Conservation (phyloP, 805 yeast species). For the Zygosaccharomyces kombuchaensis region DNA sequence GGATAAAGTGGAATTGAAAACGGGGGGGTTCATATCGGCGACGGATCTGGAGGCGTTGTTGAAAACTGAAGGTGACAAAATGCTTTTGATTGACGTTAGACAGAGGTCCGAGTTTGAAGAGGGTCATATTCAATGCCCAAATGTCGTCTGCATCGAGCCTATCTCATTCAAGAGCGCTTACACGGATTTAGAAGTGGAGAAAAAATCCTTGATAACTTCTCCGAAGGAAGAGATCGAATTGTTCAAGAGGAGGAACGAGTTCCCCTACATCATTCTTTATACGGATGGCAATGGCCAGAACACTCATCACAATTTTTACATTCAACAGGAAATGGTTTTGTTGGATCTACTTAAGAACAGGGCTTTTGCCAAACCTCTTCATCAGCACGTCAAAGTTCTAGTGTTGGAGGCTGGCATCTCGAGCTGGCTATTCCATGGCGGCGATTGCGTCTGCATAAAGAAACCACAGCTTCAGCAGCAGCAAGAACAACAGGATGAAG, state of each 20-base stretch:
- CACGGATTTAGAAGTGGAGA: conserved; percentile 64
- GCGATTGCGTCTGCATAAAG: conserved; percentile 11
- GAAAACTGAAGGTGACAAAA: conserved; percentile 7
- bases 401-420: conserved; percentile 26
- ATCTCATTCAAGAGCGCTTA: conserved; percentile 46
- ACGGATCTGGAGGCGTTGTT: conserved; percentile 18
- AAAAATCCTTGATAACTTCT: conserved; percentile 50
- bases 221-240: conserved; percentile 50
- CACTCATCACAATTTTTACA: conserved; percentile 17
- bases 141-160: conserved; percentile 76
- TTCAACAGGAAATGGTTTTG: conserved; percentile 22
- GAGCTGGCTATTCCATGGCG: conserved; percentile 24
- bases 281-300: conserved; percentile 19
- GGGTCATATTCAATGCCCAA: conserved; percentile 57
- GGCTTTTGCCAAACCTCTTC: conserved; percentile 30
- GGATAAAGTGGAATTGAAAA: background rate
- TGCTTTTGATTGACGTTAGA: conserved; percentile 69
- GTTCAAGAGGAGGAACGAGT: conserved; percentile 51
- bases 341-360: conserved; percentile 24
- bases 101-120: conserved; percentile 53
- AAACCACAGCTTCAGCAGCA: background rate
- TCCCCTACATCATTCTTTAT: conserved; percentile 62
- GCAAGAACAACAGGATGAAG: conserved; percentile 1
- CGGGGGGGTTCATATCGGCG: conserved; percentile 10
- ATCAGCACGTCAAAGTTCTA: conserved; percentile 14